Evolutionary conservation across 208 protist genomes (phyloP).

Genomic region (Trypanosoma caninum): DNA sequence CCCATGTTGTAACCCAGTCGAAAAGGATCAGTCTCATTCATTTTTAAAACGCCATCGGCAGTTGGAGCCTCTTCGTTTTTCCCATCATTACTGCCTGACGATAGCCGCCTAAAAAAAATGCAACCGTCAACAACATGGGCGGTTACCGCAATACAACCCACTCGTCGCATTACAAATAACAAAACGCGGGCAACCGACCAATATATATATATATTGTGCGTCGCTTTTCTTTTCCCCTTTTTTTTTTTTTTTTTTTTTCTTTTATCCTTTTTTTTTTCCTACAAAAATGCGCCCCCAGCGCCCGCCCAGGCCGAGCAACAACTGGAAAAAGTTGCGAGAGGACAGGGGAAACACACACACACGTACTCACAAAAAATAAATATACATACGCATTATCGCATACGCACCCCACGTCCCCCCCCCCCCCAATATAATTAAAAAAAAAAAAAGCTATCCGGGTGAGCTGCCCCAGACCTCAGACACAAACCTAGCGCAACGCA

Average conservation of each 20-base stretch:
- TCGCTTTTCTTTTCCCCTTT: neutral
- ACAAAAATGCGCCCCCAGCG: too few species aligned
- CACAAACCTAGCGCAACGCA: too few species aligned
- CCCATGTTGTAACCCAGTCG: slow-evolving; percentile 29
- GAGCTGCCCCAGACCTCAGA: too few species aligned
- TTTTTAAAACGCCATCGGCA: neutral
- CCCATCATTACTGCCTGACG: neutral
- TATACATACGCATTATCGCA: too few species aligned
- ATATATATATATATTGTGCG: neutral
- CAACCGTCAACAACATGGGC: neutral
- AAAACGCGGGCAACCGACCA: too few species aligned
- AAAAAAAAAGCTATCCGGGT: too few species aligned
- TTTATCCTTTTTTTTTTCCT: neutral
- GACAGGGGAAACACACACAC: too few species aligned
- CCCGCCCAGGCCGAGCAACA: too few species aligned
- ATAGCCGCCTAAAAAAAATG: neutral
- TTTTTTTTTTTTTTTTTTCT: neutral
- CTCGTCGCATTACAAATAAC: neutral
- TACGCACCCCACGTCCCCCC: too few species aligned
- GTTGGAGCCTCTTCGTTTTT: neutral
- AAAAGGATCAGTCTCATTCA: slow-evolving; percentile 24
- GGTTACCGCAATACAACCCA: neutral
- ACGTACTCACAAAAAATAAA: too few species aligned
- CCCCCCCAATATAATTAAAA: too few species aligned
- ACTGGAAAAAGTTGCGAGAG: too few species aligned